Percentiles rank a stretch among this genome's conserved stretches.
phyloP scores from a whole-genome alignment of 495 filamentous ascomycete genomes.

The Hypoxylon lienhwacheense region DNA sequence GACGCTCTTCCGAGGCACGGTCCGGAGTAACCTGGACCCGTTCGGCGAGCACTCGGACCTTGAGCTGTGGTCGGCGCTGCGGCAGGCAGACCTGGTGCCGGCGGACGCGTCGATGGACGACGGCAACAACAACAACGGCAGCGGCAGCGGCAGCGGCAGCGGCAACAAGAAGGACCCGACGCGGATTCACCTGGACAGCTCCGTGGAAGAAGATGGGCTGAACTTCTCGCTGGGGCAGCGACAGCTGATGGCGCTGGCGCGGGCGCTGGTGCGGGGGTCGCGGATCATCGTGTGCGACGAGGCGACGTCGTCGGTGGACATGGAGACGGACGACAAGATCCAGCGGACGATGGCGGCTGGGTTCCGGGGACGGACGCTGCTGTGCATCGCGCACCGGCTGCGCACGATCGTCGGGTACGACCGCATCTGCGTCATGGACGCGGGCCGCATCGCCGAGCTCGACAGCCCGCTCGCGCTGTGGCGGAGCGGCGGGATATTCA shows the following conservation, averaged over 20 bases:
- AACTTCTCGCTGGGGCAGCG: slow-evolving; percentile 97
- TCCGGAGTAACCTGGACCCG: slow-evolving; percentile 89
- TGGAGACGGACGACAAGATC: slow-evolving; percentile 95
- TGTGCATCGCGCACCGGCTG: slow-evolving; percentile 94
- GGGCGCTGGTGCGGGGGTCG: slow-evolving; percentile 80
- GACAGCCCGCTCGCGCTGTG: slow-evolving; percentile 74
- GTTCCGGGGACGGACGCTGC: slow-evolving; percentile 84
- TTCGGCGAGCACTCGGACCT: slow-evolving; percentile 87
- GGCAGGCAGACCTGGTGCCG: slow-evolving; percentile 75
- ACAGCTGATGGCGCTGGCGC: slow-evolving; percentile 91
- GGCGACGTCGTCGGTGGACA: slow-evolving; percentile 89
- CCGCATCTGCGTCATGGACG: slow-evolving; percentile 93
- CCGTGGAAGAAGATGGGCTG: slow-evolving; percentile 90
- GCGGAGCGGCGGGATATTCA: slow-evolving; percentile 71
- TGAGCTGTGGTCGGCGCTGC: slow-evolving; percentile 83
- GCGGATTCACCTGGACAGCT: slow-evolving; percentile 77
- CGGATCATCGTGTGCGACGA: slow-evolving; percentile 97
- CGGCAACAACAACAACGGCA: too few relatives aligned
- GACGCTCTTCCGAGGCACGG: slow-evolving; percentile 88
- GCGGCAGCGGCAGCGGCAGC: too few relatives aligned
- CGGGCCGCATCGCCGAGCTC: slow-evolving; percentile 81
- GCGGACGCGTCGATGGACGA: slow-evolving; percentile 46
- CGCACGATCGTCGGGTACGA: slow-evolving; percentile 94
- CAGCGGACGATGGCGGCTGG: slow-evolving; percentile 85
- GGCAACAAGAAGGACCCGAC: slow-evolving; percentile 42